A percentile compares a stretch with the other conserved stretches of the same genome.
These are phyloP conservation scores for Plenodomus biglobosus DNA, from an alignment of 2,329 filamentous ascomycete genomes.

Conservation along the genomic window DNA sequence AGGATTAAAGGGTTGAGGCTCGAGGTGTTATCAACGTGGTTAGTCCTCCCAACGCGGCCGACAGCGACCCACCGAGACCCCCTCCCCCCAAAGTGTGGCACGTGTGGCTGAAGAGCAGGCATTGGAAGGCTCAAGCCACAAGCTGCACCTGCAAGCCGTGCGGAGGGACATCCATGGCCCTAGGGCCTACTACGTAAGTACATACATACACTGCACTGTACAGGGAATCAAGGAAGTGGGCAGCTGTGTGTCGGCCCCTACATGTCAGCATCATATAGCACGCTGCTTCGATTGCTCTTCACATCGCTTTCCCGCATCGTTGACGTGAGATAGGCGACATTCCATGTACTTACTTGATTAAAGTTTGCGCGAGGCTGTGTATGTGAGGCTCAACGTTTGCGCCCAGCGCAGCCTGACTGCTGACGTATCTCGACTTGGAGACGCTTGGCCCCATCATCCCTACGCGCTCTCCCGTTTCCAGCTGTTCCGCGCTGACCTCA, in stretches of 20 bases:
- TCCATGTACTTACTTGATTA: neutral
- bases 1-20: neutral
- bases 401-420: neutral
- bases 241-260: neutral
- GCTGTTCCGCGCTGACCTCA: neutral
- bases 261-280: neutral
- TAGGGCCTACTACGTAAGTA: too few relatives aligned
- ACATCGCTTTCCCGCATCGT: neutral
- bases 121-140: too few relatives aligned
- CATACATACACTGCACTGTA: too few relatives aligned
- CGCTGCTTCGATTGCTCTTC: neutral
- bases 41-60: neutral
- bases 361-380: neutral
- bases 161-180: too few relatives aligned
- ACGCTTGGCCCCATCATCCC: neutral
- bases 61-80: neutral
- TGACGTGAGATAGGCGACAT: neutral
- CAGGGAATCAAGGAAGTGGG: neutral
- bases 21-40: neutral
- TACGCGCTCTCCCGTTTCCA: neutral
- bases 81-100: too few relatives aligned
- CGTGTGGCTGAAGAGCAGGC: neutral
- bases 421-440: neutral
- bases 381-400: too few relatives aligned
- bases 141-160: too few relatives aligned